These are phyloP conservation scores for Podochytrium sp. DNA, from an alignment of 192 early-diverging fungal genomes.

Conservation along the genomic window DNA sequence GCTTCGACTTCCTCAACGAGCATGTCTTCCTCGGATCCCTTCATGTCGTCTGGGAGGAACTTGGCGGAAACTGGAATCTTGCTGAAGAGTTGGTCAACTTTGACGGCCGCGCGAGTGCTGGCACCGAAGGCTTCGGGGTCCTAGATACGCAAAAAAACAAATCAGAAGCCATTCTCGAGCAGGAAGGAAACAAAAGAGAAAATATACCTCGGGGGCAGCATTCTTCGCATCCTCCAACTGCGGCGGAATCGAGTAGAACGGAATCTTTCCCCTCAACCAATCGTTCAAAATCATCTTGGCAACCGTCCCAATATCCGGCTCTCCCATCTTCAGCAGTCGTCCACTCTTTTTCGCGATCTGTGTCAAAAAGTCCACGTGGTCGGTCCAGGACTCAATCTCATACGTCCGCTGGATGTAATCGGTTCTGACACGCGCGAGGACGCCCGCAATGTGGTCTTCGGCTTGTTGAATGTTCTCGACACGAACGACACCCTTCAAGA, in stretches of 20 bases:
- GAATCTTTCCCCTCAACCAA: constrained; percentile 97
- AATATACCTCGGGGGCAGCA: not conserved
- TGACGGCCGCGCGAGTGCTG: constrained; percentile 20
- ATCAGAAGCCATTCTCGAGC: constrained; percentile 24
- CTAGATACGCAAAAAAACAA: not conserved
- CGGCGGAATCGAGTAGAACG: constrained; percentile 88
- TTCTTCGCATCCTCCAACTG: constrained; percentile 34
- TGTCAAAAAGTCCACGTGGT: constrained; percentile 88
- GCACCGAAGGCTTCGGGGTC: constrained; percentile 3
- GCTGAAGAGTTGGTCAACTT: constrained; percentile 86
- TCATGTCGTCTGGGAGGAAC: constrained; percentile 85
- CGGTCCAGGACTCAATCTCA: constrained; percentile 82
- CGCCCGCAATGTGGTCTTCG: constrained; percentile 87
- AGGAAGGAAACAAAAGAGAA: not conserved
- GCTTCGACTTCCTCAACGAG: constrained; percentile 3
- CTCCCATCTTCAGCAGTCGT: constrained; percentile 91
- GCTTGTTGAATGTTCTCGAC: constrained; percentile 87
- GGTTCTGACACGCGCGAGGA: constrained; percentile 79
- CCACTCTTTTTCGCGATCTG: constrained; percentile 87
- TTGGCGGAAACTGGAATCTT: constrained; percentile 89
- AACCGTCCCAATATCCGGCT: constrained; percentile 89
- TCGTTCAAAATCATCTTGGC: constrained; percentile 99
- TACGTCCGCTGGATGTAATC: constrained; percentile 95
- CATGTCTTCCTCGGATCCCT: constrained; percentile 61
- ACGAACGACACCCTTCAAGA: constrained; percentile 95